phyloP scores from a whole-genome alignment of 208 protist genomes.

The Crithidia thermophila region DNA sequence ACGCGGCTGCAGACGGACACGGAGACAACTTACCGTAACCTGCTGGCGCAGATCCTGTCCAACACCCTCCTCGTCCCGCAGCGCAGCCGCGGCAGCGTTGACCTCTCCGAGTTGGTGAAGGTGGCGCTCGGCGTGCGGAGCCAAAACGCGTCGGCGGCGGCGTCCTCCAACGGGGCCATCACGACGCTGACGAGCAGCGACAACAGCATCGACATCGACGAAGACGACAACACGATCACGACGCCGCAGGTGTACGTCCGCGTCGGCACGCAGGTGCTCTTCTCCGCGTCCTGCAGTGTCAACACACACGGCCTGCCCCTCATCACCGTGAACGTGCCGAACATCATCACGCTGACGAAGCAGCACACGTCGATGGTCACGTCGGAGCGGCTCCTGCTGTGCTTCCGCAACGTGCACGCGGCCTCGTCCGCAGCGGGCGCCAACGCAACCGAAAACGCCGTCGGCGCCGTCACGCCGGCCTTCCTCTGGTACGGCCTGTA shows the following conservation, averaged over 20 bases:
- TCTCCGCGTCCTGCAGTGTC: slow-evolving; percentile 53
- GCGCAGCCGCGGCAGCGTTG: slow-evolving; percentile 47
- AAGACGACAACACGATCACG: slow-evolving; percentile 1
- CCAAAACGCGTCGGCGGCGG: neutral
- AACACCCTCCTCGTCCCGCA: slow-evolving; percentile 65
- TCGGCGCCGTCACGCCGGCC: slow-evolving; percentile 14
- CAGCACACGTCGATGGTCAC: slow-evolving; percentile 43
- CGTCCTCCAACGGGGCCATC: slow-evolving; percentile 2
- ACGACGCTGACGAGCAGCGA: neutral
- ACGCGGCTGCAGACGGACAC: slow-evolving; percentile 46
- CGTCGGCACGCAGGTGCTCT: slow-evolving; percentile 43
- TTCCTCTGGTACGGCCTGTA: slow-evolving; percentile 56
- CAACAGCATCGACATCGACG: neutral
- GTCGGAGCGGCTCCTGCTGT: slow-evolving; percentile 40
- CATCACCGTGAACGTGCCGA: slow-evolving; percentile 33
- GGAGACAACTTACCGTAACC: slow-evolving; percentile 38
- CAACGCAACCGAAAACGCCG: slow-evolving; percentile 21
- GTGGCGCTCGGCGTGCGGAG: slow-evolving; percentile 8
- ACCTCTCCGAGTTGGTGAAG: slow-evolving; percentile 40
- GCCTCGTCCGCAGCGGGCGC: slow-evolving; percentile 10
- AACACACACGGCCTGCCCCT: slow-evolving; percentile 54
- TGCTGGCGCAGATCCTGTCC: slow-evolving; percentile 44
- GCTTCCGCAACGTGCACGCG: slow-evolving; percentile 29
- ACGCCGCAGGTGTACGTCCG: slow-evolving; percentile 14
- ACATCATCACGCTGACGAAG: slow-evolving; percentile 44